Conservation (phyloP, 352 stramenopile genomes). For the Pythium rishiriense region DNA sequence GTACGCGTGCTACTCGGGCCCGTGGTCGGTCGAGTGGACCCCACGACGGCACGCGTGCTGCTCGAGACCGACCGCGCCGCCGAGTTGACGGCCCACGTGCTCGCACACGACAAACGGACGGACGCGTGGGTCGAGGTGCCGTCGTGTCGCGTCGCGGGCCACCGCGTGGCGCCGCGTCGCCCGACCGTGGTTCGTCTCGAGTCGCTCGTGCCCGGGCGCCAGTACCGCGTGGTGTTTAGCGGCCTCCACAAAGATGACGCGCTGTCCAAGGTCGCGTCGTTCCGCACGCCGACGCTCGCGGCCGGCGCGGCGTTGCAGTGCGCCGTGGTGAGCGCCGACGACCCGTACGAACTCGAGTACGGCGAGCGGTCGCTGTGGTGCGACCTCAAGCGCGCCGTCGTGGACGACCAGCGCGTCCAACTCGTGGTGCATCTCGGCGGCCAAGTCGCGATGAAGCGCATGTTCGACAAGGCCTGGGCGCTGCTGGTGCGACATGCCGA, state of each 20-base stretch:
- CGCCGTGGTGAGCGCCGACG: slow-evolving; percentile 51
- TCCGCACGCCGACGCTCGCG: slow-evolving; percentile 53
- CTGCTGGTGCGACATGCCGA: slow-evolving; percentile 60
- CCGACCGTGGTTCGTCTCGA: slow-evolving; percentile 47
- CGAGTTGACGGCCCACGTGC: slow-evolving; percentile 52
- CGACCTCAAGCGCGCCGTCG: slow-evolving; percentile 33
- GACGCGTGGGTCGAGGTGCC: slow-evolving; percentile 43
- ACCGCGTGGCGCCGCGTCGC: slow-evolving; percentile 25
- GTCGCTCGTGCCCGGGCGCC: slow-evolving; percentile 46
- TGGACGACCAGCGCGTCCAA: slow-evolving; percentile 36
- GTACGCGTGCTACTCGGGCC: slow-evolving; percentile 64
- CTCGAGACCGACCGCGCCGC: slow-evolving; percentile 54
- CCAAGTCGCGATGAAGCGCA: slow-evolving; percentile 61
- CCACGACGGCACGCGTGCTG: slow-evolving; percentile 49
- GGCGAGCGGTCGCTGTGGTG: slow-evolving; percentile 53
- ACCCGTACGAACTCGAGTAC: slow-evolving; percentile 43
- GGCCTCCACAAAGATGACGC: slow-evolving; percentile 50
- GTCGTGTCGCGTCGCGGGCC: slow-evolving; percentile 30
- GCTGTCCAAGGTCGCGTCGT: slow-evolving; percentile 29
- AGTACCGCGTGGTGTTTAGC: slow-evolving; percentile 62
- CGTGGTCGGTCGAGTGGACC: slow-evolving; percentile 67
- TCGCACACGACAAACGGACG: slow-evolving; percentile 39
- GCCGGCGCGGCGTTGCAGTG: slow-evolving; percentile 27
- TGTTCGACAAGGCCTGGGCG: slow-evolving; percentile 69
- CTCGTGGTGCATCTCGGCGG: slow-evolving; percentile 69